A percentile compares a stretch with the other conserved stretches of the same genome.
Conservation (phyloP, 352 stramenopile species). For the Pythium rhizo-oryzae region DNA sequence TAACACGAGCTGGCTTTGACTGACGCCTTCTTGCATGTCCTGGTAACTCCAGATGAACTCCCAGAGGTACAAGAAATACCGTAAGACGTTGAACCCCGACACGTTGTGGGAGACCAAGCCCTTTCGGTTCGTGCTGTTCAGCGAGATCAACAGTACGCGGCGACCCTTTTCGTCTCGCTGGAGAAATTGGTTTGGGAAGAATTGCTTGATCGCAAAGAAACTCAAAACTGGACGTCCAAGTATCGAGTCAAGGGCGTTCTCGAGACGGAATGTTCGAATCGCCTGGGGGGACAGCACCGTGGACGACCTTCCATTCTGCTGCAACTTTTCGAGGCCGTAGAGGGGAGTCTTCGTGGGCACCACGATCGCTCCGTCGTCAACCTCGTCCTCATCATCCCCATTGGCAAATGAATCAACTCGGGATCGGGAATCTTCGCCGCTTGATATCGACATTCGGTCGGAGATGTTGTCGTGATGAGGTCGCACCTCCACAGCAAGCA, state of each 20-base stretch:
- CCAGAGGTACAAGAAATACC: constrained; percentile 49
- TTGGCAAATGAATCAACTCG: constrained; percentile 15
- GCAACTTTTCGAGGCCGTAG: constrained; percentile 1
- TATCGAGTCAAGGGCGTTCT: constrained; percentile 47
- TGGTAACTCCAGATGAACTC: constrained; percentile 55
- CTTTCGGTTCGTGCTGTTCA: constrained; percentile 27
- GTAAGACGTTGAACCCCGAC: constrained; percentile 33
- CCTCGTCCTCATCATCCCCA: constrained; percentile 16
- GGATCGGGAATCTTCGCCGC: constrained; percentile 15
- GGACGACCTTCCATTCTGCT: background rate
- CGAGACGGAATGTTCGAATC: constrained; percentile 36
- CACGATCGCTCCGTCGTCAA: constrained; percentile 9
- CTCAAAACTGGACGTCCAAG: constrained; percentile 33
- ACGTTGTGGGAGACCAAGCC: constrained; percentile 33
- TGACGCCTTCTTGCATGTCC: constrained; percentile 33
- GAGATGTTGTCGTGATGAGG: constrained; percentile 16
- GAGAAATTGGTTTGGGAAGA: constrained; percentile 36
- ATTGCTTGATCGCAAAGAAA: constrained; percentile 43
- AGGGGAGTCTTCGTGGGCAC: constrained; percentile 16
- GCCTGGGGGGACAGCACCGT: constrained; percentile 5
- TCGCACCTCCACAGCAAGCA: constrained; percentile 38
- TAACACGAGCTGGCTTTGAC: constrained; percentile 35
- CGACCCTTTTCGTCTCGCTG: constrained; percentile 28
- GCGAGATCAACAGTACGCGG: constrained; percentile 32
- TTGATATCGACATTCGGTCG: constrained; percentile 8